These are phyloP conservation scores for Kazachstania psychrophila DNA, from an alignment of 805 yeast species.

Conservation along the genomic window DNA sequence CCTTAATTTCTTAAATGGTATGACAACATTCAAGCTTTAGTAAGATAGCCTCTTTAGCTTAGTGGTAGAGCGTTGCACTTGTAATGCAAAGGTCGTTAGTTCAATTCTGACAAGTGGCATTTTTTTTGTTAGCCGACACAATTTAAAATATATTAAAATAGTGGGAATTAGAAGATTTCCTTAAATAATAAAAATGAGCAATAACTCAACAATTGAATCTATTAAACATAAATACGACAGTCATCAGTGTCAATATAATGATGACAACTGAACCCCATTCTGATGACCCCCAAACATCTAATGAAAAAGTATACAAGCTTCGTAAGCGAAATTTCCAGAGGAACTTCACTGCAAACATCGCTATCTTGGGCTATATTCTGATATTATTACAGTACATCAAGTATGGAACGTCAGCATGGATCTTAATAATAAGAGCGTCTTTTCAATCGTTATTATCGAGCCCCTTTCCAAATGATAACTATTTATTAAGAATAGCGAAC, in stretches of 20 bases:
- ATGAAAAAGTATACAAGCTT: conserved; percentile 13
- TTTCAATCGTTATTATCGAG: conserved; percentile 33
- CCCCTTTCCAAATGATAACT: conserved; percentile 33
- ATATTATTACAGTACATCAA: conserved; percentile 23
- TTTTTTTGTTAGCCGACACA: conserved; percentile 24
- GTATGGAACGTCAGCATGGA: conserved; percentile 21
- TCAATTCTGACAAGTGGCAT: conserved; percentile 83
- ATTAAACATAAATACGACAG: too few species aligned
- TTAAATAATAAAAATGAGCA: too few species aligned
- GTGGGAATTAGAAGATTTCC: too few species aligned
- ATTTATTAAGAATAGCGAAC: conserved; percentile 16
- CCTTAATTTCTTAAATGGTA: too few species aligned
- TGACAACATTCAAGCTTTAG: too few species aligned
- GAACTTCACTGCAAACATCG: conserved; percentile 13
- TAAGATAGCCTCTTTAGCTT: conserved; percentile 79
- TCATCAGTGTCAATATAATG: too few species aligned
- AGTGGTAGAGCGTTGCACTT: conserved; percentile 99
- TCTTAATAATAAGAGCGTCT: conserved; percentile 27
- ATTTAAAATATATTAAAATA: too few species aligned
- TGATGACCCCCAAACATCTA: too few species aligned
- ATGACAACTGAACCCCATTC: too few species aligned
- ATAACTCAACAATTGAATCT: too few species aligned
- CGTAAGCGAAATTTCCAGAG: conserved; percentile 21
- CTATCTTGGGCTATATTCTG: conserved; percentile 17
- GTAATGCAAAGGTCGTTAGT: conserved; percentile 97